Percentiles rank a stretch among this genome's conserved stretches.
Evolutionary conservation across 2,329 filamentous ascomycete genomes (phyloP).

Genomic region (Aspergillus floridensis): DNA sequence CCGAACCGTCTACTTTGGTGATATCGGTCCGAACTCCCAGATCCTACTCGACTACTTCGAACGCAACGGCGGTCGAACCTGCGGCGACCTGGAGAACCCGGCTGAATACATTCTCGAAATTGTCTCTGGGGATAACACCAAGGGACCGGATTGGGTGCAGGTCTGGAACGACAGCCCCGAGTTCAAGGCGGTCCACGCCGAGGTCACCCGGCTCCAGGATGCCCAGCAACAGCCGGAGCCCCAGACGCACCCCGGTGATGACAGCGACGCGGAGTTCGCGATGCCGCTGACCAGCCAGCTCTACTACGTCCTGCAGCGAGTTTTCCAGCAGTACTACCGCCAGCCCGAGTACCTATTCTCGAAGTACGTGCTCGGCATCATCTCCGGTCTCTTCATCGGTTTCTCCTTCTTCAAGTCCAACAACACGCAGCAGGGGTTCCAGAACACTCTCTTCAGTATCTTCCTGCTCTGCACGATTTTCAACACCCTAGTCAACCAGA

Average conservation of each 20-base stretch:
- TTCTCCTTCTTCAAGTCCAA: conserved; percentile 72
- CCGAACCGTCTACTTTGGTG: conserved; percentile 65
- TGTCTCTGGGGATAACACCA: conserved; percentile 54
- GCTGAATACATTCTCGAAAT: conserved; percentile 69
- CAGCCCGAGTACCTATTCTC: conserved; percentile 82
- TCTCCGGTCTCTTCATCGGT: conserved; percentile 66
- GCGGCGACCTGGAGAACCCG: conserved; percentile 63
- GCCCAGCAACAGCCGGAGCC: conserved; percentile 56
- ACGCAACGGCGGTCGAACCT: conserved; percentile 57
- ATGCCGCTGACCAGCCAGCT: conserved; percentile 68
- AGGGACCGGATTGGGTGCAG: conserved; percentile 57
- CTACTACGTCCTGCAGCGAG: conserved; percentile 63
- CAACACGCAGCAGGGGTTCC: conserved; percentile 70
- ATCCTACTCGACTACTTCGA: conserved; percentile 63
- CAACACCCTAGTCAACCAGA: conserved; percentile 50
- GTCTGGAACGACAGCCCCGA: conserved; percentile 65
- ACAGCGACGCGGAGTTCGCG: conserved; percentile 71
- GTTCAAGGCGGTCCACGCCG: conserved; percentile 55
- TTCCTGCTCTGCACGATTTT: conserved; percentile 66
- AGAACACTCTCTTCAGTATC: conserved; percentile 81
- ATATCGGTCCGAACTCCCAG: conserved; percentile 58
- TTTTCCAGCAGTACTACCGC: conserved; percentile 89
- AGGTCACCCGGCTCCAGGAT: conserved; percentile 59
- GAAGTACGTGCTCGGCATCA: conserved; percentile 68
- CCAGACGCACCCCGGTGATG: conserved; percentile 41